These are phyloP conservation scores for Pneumocystis canis DNA, from an alignment of 1,139 yeast species.

Conservation along the genomic window DNA sequence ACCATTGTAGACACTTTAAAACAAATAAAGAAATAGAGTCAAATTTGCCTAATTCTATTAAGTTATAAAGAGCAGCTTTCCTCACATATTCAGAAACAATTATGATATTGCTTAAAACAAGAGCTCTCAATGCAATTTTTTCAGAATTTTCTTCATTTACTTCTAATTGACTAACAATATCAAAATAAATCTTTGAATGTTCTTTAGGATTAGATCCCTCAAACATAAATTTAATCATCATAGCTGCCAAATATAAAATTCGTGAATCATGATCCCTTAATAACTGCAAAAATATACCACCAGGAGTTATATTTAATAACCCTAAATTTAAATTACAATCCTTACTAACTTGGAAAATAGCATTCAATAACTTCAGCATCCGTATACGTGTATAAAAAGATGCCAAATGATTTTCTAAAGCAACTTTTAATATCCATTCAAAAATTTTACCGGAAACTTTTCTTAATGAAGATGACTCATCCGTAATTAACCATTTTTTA, in stretches of 20 bases:
- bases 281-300: not conserved
- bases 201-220: not conserved
- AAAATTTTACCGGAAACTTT: not conserved
- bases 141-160: not conserved
- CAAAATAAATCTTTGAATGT: not conserved
- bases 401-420: not conserved
- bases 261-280: not conserved
- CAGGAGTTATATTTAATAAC: not conserved
- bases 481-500: not conserved
- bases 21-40: not conserved
- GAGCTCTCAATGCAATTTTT: not conserved
- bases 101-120: not conserved
- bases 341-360: not conserved
- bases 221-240: not conserved
- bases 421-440: not conserved
- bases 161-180: not conserved
- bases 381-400: not conserved
- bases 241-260: not conserved
- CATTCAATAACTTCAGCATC: not conserved
- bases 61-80: slow-evolving; percentile 11
- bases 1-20: slow-evolving; percentile 5
- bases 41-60: slow-evolving; percentile 9
- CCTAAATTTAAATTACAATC: not conserved
- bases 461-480: not conserved
- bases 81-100: slow-evolving; percentile 1